Percentiles rank a stretch among this genome's conserved stretches.
These are phyloP conservation scores for Serendipita sp. DNA, from an alignment of 768 basidiomycete genomes.

Conservation along the genomic window DNA sequence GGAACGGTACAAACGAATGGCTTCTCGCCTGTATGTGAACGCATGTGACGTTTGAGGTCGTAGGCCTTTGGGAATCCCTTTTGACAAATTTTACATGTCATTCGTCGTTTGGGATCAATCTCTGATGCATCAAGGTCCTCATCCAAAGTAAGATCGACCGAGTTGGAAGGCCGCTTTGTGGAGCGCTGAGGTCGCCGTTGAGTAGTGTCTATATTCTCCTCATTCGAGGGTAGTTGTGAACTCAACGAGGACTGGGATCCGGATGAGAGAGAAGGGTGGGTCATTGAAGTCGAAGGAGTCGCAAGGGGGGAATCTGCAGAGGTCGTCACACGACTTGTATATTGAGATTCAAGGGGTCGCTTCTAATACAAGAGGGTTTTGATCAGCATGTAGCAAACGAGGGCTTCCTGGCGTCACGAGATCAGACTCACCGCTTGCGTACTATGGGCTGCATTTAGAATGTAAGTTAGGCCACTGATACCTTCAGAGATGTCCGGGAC, in stretches of 20 bases:
- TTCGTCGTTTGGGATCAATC: neutral
- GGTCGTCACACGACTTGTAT: neutral
- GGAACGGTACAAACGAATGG: slow-evolving; percentile 59
- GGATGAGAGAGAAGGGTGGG: neutral
- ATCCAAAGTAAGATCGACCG: no score
- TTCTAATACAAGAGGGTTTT: neutral
- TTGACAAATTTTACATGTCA: slow-evolving; percentile 52
- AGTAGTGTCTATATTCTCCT: neutral
- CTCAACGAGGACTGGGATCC: neutral
- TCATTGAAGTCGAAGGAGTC: neutral
- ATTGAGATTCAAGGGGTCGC: neutral
- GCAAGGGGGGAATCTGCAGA: no score
- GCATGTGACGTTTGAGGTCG: slow-evolving; percentile 70
- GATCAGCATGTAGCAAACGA: no score
- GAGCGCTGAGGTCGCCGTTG: no score
- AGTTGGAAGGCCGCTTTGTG: no score
- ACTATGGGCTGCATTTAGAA: neutral
- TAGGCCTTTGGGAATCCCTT: slow-evolving; percentile 75
- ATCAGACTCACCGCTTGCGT: neutral
- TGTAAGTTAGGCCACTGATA: neutral
- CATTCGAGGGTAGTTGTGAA: neutral
- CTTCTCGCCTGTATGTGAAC: slow-evolving; percentile 82
- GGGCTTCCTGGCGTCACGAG: neutral
- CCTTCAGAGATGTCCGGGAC: neutral
- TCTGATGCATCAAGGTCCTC: neutral